Conservation (phyloP, 1,284 basidiomycete genomes). For the Cutaneotrichosporon mucoides region DNA sequence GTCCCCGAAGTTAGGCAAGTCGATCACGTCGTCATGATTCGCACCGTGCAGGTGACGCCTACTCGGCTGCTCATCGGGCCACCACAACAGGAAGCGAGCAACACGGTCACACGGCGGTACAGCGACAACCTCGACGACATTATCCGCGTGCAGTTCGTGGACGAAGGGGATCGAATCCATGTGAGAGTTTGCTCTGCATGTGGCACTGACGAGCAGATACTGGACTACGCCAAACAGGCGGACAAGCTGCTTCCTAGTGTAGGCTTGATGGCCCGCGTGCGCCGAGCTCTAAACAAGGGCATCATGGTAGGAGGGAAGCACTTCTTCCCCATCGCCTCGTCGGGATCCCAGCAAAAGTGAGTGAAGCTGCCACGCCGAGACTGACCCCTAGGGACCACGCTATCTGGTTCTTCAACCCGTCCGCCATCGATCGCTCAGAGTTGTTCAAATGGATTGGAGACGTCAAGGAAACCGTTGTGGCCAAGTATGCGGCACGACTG, state of each 20-base stretch:
- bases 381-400: constrained; percentile 39
- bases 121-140: constrained; percentile 39
- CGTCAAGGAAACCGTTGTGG: constrained; percentile 45
- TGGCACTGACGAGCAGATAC: constrained; percentile 25
- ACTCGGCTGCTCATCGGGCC: constrained; percentile 46
- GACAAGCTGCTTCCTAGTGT: constrained; percentile 29
- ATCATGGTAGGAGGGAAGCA: constrained; percentile 36
- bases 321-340: constrained; percentile 43
- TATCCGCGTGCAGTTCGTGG: constrained; percentile 46
- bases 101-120: constrained; percentile 45
- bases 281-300: constrained; percentile 43
- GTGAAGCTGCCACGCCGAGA: background rate
- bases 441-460: constrained; percentile 41
- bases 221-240: constrained; percentile 32
- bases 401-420: constrained; percentile 45
- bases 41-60: constrained; percentile 44
- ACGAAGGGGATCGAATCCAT: constrained; percentile 44
- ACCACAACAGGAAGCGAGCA: constrained; percentile 44
- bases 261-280: constrained; percentile 44
- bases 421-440: constrained; percentile 30
- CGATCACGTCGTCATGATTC: constrained; percentile 40
- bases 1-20: constrained; percentile 1
- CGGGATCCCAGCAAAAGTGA: constrained; percentile 44
- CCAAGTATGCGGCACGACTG: constrained; percentile 46
- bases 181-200: constrained; percentile 21